Percentiles rank a stretch among this genome's conserved stretches.
phyloP scores from a whole-genome alignment of 352 stramenopile species.

The Lagenidium sp. region DNA sequence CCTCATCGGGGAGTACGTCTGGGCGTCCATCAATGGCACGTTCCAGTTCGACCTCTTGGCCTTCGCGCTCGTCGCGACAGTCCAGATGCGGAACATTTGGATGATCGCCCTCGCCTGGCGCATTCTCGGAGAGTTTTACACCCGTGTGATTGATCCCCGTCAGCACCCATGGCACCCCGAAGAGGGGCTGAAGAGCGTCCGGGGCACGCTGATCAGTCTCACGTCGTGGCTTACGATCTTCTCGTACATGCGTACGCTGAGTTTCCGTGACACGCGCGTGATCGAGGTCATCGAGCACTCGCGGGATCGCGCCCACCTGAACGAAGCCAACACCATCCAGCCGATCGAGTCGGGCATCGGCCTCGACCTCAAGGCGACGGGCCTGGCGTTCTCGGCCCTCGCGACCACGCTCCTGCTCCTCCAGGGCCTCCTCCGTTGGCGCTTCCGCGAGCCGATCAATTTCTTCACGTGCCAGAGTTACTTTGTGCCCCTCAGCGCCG shows the following conservation, averaged over 20 bases:
- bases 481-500: conserved; percentile 7
- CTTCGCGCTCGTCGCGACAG: conserved; percentile 8
- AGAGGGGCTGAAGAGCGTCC: conserved; percentile 4
- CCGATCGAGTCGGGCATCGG: conserved; percentile 2
- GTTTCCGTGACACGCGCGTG: conserved; percentile 9
- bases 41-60: conserved; percentile 8
- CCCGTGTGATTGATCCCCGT: background rate
- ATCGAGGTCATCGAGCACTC: conserved; percentile 1
- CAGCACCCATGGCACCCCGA: background rate
- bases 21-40: conserved; percentile 10
- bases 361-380: too few species aligned
- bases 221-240: conserved; percentile 5
- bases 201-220: conserved; percentile 2
- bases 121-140: background rate
- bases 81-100: conserved; percentile 35
- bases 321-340: background rate
- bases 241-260: background rate
- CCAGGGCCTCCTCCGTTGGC: too few species aligned
- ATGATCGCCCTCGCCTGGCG: conserved; percentile 11
- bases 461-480: conserved; percentile 1
- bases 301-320: background rate
- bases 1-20: conserved; percentile 13
- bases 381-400: too few species aligned
- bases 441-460: too few species aligned
- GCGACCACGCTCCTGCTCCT: too few species aligned